Evolutionary conservation across 202 grass and related monocot genomes (phyloP).

Genomic region (Bolboschoenoplectus hybrid): DNA sequence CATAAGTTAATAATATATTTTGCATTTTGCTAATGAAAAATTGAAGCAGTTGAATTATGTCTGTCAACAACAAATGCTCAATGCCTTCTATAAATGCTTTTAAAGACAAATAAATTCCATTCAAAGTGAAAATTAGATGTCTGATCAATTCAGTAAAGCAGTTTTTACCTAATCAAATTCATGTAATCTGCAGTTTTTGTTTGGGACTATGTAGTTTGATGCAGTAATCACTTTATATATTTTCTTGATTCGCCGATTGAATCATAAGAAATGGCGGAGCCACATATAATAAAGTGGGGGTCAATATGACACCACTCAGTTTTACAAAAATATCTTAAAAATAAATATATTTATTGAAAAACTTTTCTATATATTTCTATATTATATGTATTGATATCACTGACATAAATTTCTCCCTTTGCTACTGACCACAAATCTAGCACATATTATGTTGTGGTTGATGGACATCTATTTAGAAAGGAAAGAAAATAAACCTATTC

Average conservation of each 20-base stretch:
- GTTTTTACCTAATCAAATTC: background rate
- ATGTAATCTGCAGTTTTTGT: background rate
- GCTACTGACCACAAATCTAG: too few species aligned
- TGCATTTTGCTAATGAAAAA: background rate
- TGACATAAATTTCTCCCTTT: too few species aligned
- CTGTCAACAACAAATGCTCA: background rate
- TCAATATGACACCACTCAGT: too few species aligned
- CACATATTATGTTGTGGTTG: background rate
- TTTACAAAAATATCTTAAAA: too few species aligned
- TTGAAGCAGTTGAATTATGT: background rate
- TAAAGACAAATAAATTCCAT: background rate
- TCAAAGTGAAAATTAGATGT: background rate
- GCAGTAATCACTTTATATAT: background rate
- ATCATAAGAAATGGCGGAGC: background rate
- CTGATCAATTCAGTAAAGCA: background rate
- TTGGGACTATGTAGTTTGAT: background rate
- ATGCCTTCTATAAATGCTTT: background rate
- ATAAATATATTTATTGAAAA: too few species aligned
- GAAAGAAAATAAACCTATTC: background rate
- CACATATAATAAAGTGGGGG: too few species aligned
- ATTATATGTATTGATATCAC: too few species aligned
- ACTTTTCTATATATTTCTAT: too few species aligned
- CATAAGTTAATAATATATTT: background rate
- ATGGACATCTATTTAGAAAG: background rate
- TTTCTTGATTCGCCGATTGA: background rate